Base-by-base conservation (phyloP, 192 early-diverging fungal species). In the Linnemannia hyalina region DNA sequence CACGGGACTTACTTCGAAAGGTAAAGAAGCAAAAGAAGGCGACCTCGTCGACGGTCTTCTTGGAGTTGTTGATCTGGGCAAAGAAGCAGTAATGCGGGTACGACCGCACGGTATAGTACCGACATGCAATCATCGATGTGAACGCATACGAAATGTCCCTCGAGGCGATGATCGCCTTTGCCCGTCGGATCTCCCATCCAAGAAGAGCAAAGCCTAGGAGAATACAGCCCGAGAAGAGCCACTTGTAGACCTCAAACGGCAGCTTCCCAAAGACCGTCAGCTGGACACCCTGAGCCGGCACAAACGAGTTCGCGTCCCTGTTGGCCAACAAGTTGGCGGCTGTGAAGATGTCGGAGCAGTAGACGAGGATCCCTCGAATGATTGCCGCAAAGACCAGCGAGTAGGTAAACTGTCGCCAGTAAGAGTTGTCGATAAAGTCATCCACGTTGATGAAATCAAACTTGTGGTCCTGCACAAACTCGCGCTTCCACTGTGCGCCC, bases 21-120 rank as follows among this genome's bases (percentile, higher is more conserved):
- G 91, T 90, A 85, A 97, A 97, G 80, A 95, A 97, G n/a, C 96
- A 94, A 88, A 92, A 97, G 81, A 97, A 97, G 10, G 96, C 95
- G 4, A 97, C 35, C 3, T 91, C 81, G 69, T 97, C 97, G 29
- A 89, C 90, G 11, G 75, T 73, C 86, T 91, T 95, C n/a, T 85
- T 91, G 4, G 93, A 92, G 63, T 91, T 89, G 63, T 96, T 88
- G 73, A 97, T 94, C 55, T 94, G 90, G 7, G 83, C 68, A 82
- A 97, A 97, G 57, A 97, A 91, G 88, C 97, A 97, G 76, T 92
- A 97, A 89, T 97, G 93, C 18, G 93, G 82, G 83, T 96, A 97
- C 18, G 92, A 94, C 40, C 91, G 89, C 47, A 97, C 79, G 47
- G 91, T 92, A 78, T 96, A 95, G 88, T 92, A 96, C 65, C 95